phyloP scores from a whole-genome alignment of 208 protist species.

The Trypanosomatidae sp. region DNA sequence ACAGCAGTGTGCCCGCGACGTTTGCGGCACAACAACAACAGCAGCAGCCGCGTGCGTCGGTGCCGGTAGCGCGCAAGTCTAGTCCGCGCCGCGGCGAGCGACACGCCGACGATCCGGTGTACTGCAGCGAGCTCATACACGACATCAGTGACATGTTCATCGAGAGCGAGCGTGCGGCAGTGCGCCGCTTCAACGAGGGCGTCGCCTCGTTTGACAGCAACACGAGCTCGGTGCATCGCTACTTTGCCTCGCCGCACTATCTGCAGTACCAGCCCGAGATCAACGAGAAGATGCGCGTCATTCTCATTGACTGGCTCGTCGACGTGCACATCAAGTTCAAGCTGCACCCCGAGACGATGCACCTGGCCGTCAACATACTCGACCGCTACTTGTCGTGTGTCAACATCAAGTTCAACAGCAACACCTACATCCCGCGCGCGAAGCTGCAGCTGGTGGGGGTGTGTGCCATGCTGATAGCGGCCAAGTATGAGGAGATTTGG shows the following conservation, averaged over 20 bases:
- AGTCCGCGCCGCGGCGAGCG: conserved; percentile 25
- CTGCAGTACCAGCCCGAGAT: conserved; percentile 88
- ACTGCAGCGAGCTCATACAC: conserved; percentile 63
- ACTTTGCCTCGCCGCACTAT: conserved; percentile 65
- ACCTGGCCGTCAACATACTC: conserved; percentile 94
- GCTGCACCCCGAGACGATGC: conserved; percentile 94
- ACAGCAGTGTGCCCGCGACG: not conserved
- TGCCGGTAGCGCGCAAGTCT: conserved; percentile 3
- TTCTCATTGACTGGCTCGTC: conserved; percentile 98
- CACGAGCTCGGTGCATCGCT: conserved; percentile 23
- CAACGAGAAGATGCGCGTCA: conserved; percentile 95
- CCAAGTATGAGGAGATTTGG: conserved; percentile 93
- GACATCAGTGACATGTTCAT: conserved; percentile 78
- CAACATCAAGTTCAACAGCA: conserved; percentile 50
- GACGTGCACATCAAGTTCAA: conserved; percentile 98
- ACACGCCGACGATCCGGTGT: conserved; percentile 41
- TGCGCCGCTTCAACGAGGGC: conserved; percentile 39
- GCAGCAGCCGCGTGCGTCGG: conserved; percentile 2
- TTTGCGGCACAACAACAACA: too few relatives aligned
- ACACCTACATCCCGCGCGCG: conserved; percentile 40
- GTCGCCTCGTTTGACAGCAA: conserved; percentile 19
- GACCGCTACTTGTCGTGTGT: conserved; percentile 88
- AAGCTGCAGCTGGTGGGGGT: conserved; percentile 96
- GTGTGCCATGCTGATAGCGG: conserved; percentile 76
- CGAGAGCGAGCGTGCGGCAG: conserved; percentile 41